A percentile compares a stretch with the other conserved stretches of the same genome.
phyloP scores from a whole-genome alignment of 495 filamentous ascomycete genomes.

The Penicillium malachiteum region DNA sequence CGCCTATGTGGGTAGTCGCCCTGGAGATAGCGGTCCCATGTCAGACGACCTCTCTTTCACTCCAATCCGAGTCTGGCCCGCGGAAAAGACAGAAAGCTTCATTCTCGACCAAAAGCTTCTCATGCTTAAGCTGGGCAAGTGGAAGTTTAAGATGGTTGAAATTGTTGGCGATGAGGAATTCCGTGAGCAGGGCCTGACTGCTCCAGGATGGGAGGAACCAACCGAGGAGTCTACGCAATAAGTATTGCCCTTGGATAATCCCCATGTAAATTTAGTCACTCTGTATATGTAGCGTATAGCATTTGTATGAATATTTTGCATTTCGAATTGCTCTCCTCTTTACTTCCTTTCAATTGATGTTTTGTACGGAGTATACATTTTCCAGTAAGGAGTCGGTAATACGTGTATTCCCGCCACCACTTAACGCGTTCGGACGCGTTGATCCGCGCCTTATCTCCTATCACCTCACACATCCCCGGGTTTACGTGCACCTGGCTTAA shows the following conservation, averaged over 20 bases:
- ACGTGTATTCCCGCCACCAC: slow-evolving; percentile 16
- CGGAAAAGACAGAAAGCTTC: slow-evolving; percentile 57
- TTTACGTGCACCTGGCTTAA: background rate
- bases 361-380: background rate
- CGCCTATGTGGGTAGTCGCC: slow-evolving; percentile 63
- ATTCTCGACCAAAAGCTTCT: slow-evolving; percentile 62
- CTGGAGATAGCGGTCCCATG: slow-evolving; percentile 55
- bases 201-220: slow-evolving; percentile 40
- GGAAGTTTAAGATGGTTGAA: slow-evolving; percentile 71
- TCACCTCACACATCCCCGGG: slow-evolving; percentile 2
- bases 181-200: slow-evolving; percentile 38
- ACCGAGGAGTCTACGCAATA: slow-evolving; percentile 9
- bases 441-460: slow-evolving; percentile 24
- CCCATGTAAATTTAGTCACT: slow-evolving; percentile 18
- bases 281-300: slow-evolving; percentile 23
- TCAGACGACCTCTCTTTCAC: slow-evolving; percentile 60
- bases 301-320: slow-evolving; percentile 1
- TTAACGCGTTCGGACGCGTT: slow-evolving; percentile 41
- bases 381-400: background rate
- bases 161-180: slow-evolving; percentile 73
- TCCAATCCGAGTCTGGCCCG: slow-evolving; percentile 57
- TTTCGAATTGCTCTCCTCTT: background rate
- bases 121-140: slow-evolving; percentile 75
- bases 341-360: background rate
- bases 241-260: slow-evolving; percentile 5